Evolutionary conservation across 768 basidiomycete genomes (phyloP).

Genomic region (Psilocybe sp.): DNA sequence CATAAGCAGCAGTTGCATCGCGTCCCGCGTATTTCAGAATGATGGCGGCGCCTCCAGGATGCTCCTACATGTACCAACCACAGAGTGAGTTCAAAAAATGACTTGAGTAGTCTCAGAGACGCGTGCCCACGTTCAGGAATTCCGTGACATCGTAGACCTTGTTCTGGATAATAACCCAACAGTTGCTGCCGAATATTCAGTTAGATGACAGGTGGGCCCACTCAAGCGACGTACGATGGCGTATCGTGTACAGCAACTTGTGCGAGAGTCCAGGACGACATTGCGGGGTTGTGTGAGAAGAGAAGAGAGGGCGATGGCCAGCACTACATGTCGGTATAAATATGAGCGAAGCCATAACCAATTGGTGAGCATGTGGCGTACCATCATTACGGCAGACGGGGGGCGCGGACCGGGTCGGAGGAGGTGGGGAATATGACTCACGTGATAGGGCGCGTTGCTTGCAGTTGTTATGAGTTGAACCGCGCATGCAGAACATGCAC

Average conservation of each 20-base stretch:
- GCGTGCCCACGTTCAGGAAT: constrained; percentile 54
- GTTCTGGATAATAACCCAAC: constrained; percentile 82
- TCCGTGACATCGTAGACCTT: constrained; percentile 87
- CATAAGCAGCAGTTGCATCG: constrained; percentile 76
- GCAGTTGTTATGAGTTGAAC: constrained; percentile 46
- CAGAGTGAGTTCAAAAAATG: background rate
- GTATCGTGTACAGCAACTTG: constrained; percentile 64
- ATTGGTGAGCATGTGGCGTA: background rate
- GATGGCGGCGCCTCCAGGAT: constrained; percentile 80
- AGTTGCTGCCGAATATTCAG: constrained; percentile 45
- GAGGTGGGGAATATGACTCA: constrained; percentile 10
- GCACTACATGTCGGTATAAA: background rate
- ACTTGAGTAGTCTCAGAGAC: background rate
- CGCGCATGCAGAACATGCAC: constrained; percentile 29
- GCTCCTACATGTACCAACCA: constrained; percentile 40
- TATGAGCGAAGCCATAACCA: too few species aligned
- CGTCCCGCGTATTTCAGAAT: constrained; percentile 83
- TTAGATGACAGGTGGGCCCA: constrained; percentile 1
- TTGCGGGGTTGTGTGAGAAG: constrained; percentile 20
- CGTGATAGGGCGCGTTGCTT: constrained; percentile 51
- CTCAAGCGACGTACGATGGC: constrained; percentile 33
- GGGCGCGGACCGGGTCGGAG: background rate
- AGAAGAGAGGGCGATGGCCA: constrained; percentile 2
- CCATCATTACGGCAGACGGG: background rate
- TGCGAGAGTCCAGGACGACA: constrained; percentile 47